Evolutionary conservation across 2,329 filamentous ascomycete species (phyloP), one percentile per base, ranked within the genome.

Genomic region (Colletotrichum camelliae): DNA sequence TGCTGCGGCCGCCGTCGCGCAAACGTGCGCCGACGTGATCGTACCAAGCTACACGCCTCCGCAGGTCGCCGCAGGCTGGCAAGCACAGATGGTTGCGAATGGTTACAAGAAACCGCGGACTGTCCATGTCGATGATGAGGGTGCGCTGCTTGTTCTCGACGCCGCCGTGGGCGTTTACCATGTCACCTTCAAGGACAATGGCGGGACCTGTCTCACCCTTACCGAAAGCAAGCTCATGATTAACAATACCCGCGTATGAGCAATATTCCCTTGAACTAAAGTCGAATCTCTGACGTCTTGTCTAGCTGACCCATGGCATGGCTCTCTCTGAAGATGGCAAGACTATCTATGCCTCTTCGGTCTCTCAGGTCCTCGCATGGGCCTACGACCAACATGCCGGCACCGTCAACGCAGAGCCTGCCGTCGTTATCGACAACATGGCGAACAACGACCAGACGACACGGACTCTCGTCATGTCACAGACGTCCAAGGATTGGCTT

Each of bases 391-490:
- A 90, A n/a, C 80, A 82, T 4, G 83, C 86, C 10, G 86, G 85
- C 64, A 88, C 88, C 5, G 87, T 91, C 58, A 77, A 75, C 27
- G 78, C 81, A 60, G 88, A 87, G 66, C 86, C 86, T 74, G 90
- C 88, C 4, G 75, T 95, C 6, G 86, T 96, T 62, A 86, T 85
- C 48, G 91, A 91, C 78, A 75, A 75, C 62, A 78, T 78, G 77
- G 87, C 79, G 78, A 89, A 88, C 74, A 82, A 86, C 7, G 93
- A 92, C 65, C 93, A 95, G 79, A 89, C 87, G 7, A 93, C 93
- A 0, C 89, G 94, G 43, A 95, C 94, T 0, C 85, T 96, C 2
- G 87, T 94, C 52, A 84, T 94, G 16, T 92, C 93, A 0, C 81
- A 85, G 18, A 87, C 87, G 37, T 83, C 87, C 9, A 88, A 91